Percentiles rank a stretch among this genome's conserved stretches.
These are phyloP conservation scores for Pholiota conissans DNA, from an alignment of 768 basidiomycete species.

Conservation along the genomic window DNA sequence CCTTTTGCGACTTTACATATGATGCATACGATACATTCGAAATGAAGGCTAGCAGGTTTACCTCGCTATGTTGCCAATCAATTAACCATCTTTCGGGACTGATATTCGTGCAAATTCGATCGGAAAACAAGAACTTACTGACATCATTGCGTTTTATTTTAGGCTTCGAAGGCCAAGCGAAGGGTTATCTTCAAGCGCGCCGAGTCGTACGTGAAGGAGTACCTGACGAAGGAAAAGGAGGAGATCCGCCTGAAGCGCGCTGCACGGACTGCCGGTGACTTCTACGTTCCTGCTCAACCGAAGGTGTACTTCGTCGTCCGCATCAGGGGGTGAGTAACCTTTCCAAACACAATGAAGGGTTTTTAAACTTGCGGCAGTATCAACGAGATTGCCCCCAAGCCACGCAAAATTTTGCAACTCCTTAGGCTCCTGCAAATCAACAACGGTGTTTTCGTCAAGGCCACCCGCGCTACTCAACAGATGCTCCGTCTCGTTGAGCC, in stretches of 20 bases:
- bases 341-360: neutral
- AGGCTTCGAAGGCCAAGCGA: conserved; percentile 91
- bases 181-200: conserved; percentile 99
- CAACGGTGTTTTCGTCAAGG: conserved; percentile 98
- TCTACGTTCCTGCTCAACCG: conserved; percentile 95
- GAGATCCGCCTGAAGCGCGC: conserved; percentile 94
- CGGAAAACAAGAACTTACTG: conserved; percentile 3
- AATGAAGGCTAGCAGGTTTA: conserved; percentile 70
- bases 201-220: conserved; percentile 97
- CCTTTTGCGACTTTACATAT: conserved; percentile 35
- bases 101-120: conserved; percentile 28
- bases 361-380: conserved; percentile 60
- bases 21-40: conserved; percentile 85
- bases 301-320: conserved; percentile 98
- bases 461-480: conserved; percentile 93
- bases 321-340: conserved; percentile 82
- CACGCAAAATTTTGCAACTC: conserved; percentile 97
- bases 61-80: conserved; percentile 73
- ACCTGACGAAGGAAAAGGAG: conserved; percentile 89
- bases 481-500: conserved; percentile 99
- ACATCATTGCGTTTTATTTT: conserved; percentile 6
- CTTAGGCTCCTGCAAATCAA: conserved; percentile 99
- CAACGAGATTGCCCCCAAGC: conserved; percentile 99
- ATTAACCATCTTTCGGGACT: conserved; percentile 97
- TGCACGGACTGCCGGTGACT: conserved; percentile 90